Conservation (phyloP, 345 rosid genomes). For the Salix udensis region DNA sequence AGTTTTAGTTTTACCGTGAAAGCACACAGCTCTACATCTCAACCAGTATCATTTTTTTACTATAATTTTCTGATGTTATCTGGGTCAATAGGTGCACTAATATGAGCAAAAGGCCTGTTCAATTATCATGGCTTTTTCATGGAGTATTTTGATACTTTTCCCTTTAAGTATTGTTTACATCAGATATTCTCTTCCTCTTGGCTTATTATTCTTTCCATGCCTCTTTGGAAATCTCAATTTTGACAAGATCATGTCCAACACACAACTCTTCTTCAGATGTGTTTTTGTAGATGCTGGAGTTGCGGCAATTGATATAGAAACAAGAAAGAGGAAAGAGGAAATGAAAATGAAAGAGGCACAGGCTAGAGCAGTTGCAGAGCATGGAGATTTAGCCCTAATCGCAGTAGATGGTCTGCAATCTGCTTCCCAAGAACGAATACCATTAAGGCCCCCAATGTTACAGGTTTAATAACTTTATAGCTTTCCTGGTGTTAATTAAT, state of each 20-base stretch:
- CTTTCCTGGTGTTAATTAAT: not conserved
- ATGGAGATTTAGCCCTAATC: conserved; percentile 93
- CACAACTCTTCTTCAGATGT: conserved; percentile 49
- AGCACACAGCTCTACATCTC: too few species aligned
- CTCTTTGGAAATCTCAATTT: not conserved
- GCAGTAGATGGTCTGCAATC: conserved; percentile 68
- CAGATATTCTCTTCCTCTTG: not conserved
- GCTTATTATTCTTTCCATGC: not conserved
- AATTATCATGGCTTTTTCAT: too few species aligned
- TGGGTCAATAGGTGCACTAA: too few species aligned
- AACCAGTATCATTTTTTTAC: too few species aligned
- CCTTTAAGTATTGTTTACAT: too few species aligned
- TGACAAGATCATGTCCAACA: not conserved
- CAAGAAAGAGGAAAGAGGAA: conserved; percentile 83
- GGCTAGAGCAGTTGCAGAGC: conserved; percentile 81
- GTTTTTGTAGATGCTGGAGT: conserved; percentile 98
- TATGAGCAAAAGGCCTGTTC: too few species aligned
- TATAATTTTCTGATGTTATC: too few species aligned
- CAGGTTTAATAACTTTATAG: conserved; percentile 50
- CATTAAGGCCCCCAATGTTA: conserved; percentile 88
- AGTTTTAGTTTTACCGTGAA: too few species aligned
- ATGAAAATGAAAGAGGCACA: conserved; percentile 87
- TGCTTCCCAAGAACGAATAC: conserved; percentile 59
- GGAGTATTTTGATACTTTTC: not conserved
- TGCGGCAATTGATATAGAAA: conserved; percentile 82